phyloP scores from a whole-genome alignment of 1,139 yeast genomes.

The Hyphopichia fennica region DNA sequence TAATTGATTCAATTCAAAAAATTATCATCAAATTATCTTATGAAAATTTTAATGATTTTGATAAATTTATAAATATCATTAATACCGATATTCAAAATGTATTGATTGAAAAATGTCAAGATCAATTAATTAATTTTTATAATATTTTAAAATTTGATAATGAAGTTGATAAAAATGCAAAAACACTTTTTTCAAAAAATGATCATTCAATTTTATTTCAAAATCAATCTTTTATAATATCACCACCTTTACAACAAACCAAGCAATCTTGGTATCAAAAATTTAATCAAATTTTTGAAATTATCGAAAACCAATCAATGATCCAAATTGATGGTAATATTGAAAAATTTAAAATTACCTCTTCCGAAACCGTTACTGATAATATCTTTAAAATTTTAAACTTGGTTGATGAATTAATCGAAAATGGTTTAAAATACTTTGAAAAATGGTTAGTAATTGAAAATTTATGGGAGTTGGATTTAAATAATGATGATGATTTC shows the following conservation, averaged over 20 bases:
- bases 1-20: slow-evolving; percentile 37
- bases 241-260: slow-evolving; percentile 27
- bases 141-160: background rate
- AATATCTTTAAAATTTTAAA: slow-evolving; percentile 8
- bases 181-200: background rate
- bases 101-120: slow-evolving; percentile 33
- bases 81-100: slow-evolving; percentile 38
- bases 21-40: slow-evolving; percentile 40
- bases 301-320: slow-evolving; percentile 13
- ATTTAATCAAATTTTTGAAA: slow-evolving; percentile 12
- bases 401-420: slow-evolving; percentile 19
- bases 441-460: slow-evolving; percentile 58
- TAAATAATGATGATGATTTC: slow-evolving; percentile 21
- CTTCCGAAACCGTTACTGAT: slow-evolving; percentile 1
- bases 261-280: slow-evolving; percentile 15
- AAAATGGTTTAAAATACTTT: slow-evolving; percentile 34
- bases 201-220: slow-evolving; percentile 41
- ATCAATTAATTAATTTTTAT: slow-evolving; percentile 11
- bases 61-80: slow-evolving; percentile 35
- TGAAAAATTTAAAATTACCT: background rate
- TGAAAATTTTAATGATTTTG: slow-evolving; percentile 42
- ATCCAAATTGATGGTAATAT: slow-evolving; percentile 4
- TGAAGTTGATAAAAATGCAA: background rate
- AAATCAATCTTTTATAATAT: slow-evolving; percentile 43
- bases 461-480: slow-evolving; percentile 54